Base-by-base conservation (phyloP, 495 filamentous ascomycete genomes). In the Schizothecium vesticola region DNA sequence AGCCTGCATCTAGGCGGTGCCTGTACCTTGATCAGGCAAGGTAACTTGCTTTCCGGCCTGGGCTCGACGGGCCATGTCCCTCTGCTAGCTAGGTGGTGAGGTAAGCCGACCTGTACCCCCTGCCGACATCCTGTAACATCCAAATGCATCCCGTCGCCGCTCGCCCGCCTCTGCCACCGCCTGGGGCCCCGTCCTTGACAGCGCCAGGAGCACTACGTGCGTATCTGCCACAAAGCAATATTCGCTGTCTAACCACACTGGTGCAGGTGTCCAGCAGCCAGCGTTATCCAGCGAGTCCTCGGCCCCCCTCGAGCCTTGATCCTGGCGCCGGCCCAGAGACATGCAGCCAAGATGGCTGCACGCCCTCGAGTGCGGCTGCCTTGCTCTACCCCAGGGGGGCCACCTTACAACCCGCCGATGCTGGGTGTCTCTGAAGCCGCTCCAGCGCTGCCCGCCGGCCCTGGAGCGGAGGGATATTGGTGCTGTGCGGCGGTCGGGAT, bases 171-270 rank as follows among this genome's bases (percentile, higher is more conserved):
- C 56, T 66, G 43, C 62, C 69, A 67, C 51, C 67, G n/a, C 63
- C n/a, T 61, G 57, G 68, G 25, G 60, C 25, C 65, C 29, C 22
- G 57, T 59, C 11, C 66, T 56, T 70, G 69, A 67, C 67, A 73
- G 66, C 68, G 67, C 31, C 68, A 36, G 62, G 43, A 61, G 43
- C 43, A 69, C 72, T 77, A 77, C 75, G 75, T 69, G 68, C 75
- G 75, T 77, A 77, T 69, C 72, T 71, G 57, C 28, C 67, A 72
- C 70, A 68, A 57, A 56, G 66, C 71, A 71, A 74, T 76, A 73
- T 68, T 72, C 60, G 56, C 66, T 77, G 75, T 77, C 72, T 51
- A 73, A 77, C 73, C 73, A 70, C 73, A 73, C 71, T 59, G 62
- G 59, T 31, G 64, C 62, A 58, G 26, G 51, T 66, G 59, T 61